phyloP scores from a whole-genome alignment of 306 rosid genomes.

The Myrica gale region DNA sequence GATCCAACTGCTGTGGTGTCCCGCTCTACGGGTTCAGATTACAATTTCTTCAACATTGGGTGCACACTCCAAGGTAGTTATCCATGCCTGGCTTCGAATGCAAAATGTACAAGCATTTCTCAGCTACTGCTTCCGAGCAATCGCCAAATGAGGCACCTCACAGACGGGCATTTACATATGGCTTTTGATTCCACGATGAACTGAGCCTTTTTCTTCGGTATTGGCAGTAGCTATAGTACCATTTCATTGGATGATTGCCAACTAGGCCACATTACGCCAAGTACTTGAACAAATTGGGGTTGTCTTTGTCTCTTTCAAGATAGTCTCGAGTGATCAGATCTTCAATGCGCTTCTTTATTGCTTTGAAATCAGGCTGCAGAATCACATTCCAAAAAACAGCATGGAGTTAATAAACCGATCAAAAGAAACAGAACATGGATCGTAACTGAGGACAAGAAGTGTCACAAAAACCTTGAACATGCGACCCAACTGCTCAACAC shows the following conservation, averaged over 20 bases:
- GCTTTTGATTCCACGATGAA: slow-evolving; percentile 24
- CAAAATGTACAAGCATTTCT: slow-evolving; percentile 46
- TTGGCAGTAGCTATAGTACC: slow-evolving; percentile 30
- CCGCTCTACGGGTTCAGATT: slow-evolving; percentile 39
- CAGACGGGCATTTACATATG: background rate
- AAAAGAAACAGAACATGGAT: background rate
- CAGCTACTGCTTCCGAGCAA: slow-evolving; percentile 38
- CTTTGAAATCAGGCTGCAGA: slow-evolving; percentile 84
- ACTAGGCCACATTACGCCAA: slow-evolving; percentile 56
- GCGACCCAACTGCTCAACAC: slow-evolving; percentile 70
- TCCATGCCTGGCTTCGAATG: slow-evolving; percentile 43
- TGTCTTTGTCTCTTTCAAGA: slow-evolving; percentile 92
- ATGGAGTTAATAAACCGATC: background rate
- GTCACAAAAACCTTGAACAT: slow-evolving; percentile 68
- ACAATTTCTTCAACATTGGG: slow-evolving; percentile 39
- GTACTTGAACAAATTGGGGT: slow-evolving; percentile 77
- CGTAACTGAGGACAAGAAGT: background rate
- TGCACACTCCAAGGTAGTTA: slow-evolving; percentile 33
- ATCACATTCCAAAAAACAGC: slow-evolving; percentile 6
- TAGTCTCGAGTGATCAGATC: slow-evolving; percentile 96
- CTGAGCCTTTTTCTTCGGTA: slow-evolving; percentile 25
- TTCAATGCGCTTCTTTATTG: slow-evolving; percentile 91
- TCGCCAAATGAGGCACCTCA: slow-evolving; percentile 27
- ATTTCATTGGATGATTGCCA: slow-evolving; percentile 23
- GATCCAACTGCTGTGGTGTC: slow-evolving; percentile 34